Evolutionary conservation across 805 yeast species (phyloP), one percentile per base, ranked within the genome.

Genomic region (Yueomyces sinensis): DNA sequence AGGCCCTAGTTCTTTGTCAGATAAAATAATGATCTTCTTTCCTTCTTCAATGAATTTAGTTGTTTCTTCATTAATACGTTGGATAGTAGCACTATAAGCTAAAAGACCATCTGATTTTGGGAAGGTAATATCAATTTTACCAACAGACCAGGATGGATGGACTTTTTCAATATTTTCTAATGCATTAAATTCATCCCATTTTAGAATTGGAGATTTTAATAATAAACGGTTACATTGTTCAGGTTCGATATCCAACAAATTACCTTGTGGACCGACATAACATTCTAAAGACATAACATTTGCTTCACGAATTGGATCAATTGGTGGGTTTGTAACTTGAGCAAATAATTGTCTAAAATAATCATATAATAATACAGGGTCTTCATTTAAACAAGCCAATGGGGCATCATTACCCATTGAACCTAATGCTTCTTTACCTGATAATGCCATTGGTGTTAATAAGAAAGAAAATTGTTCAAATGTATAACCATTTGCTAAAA

Each of bases 321-420:
- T 91, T 33, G 98, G 97, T 38, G 98, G 98, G 63, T 89, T 89
- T 23, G 98, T 89, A 37, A 89, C 98, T 63, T 89, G 98, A 16
- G 98, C 98, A 63, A 89, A 89, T 52, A 89, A 70, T 59, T 89
- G 94, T 51, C 94, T 76, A 69, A 89, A 91, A 63, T 89, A 89
- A 52, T 91, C 98, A 58, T 82, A 89, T 42, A 84, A 65, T 42
- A 91, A 63, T 46, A 78, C 79, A 30, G 98, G 97, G 61, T 86
- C 94, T 54, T 82, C 89, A 27, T 94, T 79, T 46, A 89, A 64
- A 62, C 98, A 91, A 0, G 97, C 97, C 44, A 89, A 67, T 11
- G 97, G 94, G 34, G 91, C 76, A 55, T 89, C 98, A 54, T 89
- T 89, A 68, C 98, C 98, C 98, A 89, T 89, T 15, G 96, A 87